A percentile compares a stretch with the other conserved stretches of the same genome.
Conservation (phyloP, 257 asterid species). For the Linaria vulgaris region DNA sequence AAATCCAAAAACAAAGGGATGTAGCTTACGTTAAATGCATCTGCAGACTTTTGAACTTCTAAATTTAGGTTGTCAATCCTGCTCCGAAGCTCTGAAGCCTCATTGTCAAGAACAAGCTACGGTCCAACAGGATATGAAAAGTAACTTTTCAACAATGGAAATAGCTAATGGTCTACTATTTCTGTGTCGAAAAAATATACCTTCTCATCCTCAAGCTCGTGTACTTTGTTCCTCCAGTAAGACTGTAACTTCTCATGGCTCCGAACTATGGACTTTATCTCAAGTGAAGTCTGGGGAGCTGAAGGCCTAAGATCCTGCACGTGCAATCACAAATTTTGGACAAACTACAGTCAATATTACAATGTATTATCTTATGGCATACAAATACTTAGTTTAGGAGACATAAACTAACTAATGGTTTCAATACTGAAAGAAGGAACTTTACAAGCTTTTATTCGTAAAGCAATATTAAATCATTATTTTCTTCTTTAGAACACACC, state of each 20-base stretch:
- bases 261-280: constrained; percentile 42
- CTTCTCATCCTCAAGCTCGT: constrained; percentile 72
- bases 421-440: background rate
- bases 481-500: background rate
- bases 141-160: constrained; percentile 28
- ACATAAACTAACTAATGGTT: background rate
- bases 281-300: constrained; percentile 47
- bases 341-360: constrained; percentile 7
- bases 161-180: constrained; percentile 15
- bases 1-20: constrained; percentile 21
- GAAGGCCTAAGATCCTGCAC: constrained; percentile 65
- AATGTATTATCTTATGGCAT: background rate
- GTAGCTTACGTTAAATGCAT: constrained; percentile 47
- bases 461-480: constrained; percentile 5
- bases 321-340: constrained; percentile 24
- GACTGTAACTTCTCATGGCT: constrained; percentile 53
- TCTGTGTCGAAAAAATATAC: constrained; percentile 36
- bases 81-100: constrained; percentile 52
- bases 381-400: background rate
- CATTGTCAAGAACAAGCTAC: constrained; percentile 53
- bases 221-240: constrained; percentile 49
- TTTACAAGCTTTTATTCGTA: constrained; percentile 8
- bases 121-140: constrained; percentile 32
- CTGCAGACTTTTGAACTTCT: constrained; percentile 49
- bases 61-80: constrained; percentile 54